Conservation (phyloP, 345 rosid species). For the Physaria fendleri region DNA sequence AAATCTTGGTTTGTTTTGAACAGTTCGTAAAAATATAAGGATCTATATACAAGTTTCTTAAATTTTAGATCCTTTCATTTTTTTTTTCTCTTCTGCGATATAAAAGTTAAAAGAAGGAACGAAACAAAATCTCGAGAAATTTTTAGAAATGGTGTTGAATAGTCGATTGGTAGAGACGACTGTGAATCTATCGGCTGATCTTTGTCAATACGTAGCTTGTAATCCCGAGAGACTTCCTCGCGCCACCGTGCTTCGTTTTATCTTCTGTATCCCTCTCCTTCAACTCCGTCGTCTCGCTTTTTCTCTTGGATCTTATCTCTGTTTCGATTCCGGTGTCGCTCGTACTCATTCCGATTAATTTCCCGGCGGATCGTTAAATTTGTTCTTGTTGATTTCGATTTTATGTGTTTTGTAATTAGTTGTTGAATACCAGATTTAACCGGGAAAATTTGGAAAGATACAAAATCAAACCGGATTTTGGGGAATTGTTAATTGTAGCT, state of each 20-base stretch:
- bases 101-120: background rate
- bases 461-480: constrained; percentile 14
- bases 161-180: constrained; percentile 51
- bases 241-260: constrained; percentile 53
- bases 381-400: background rate
- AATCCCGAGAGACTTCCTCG: constrained; percentile 68
- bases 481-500: background rate
- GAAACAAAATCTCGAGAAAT: background rate
- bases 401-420: constrained; percentile 2
- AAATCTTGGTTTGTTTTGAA: background rate
- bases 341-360: constrained; percentile 40
- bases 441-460: background rate
- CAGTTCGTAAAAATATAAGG: background rate
- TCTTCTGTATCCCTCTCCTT: constrained; percentile 60
- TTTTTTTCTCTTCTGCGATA: background rate
- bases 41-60: background rate
- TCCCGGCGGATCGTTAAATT: background rate
- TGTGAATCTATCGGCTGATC: constrained; percentile 58
- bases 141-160: constrained; percentile 54
- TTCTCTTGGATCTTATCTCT: constrained; percentile 53
- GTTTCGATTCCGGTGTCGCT: constrained; percentile 37
- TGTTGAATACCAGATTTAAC: constrained; percentile 13
- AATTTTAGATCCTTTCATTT: background rate
- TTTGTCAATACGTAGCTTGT: constrained; percentile 83
- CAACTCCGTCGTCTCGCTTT: constrained; percentile 55